Evolutionary conservation across 345 rosid genomes (phyloP).

Genomic region (Raphanus raphanistrum): DNA sequence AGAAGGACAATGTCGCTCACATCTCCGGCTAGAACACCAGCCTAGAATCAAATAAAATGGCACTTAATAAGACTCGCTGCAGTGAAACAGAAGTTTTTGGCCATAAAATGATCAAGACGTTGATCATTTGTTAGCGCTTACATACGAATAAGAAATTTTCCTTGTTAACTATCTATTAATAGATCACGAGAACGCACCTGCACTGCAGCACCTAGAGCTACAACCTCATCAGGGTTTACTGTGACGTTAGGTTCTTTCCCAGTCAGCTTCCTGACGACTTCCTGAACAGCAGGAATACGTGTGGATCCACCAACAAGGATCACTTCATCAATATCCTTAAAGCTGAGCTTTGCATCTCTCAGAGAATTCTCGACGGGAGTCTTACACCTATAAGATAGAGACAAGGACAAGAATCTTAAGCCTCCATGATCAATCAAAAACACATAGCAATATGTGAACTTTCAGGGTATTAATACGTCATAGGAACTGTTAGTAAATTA

Average conservation of each 20-base stretch:
- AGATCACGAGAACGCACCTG: slow-evolving; percentile 59
- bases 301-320: slow-evolving; percentile 99
- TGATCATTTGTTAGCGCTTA: background rate
- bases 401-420: background rate
- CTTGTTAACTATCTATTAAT: background rate
- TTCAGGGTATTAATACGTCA: background rate
- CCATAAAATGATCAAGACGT: background rate
- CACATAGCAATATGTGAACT: background rate
- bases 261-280: slow-evolving; percentile 83
- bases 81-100: background rate
- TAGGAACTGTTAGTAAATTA: slow-evolving; percentile 26
- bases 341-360: slow-evolving; percentile 85
- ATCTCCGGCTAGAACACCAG: slow-evolving; percentile 95
- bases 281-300: slow-evolving; percentile 96
- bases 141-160: background rate
- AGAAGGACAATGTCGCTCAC: slow-evolving; percentile 93
- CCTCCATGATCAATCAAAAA: background rate
- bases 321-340: slow-evolving; percentile 88
- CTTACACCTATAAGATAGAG: slow-evolving; percentile 53
- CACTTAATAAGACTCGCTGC: background rate
- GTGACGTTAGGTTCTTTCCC: slow-evolving; percentile 96
- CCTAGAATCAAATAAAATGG: slow-evolving; percentile 42
- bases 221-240: slow-evolving; percentile 98
- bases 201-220: slow-evolving; percentile 97
- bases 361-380: slow-evolving; percentile 84